These are phyloP conservation scores for Neofusicoccum parvum DNA, from an alignment of 2,329 filamentous ascomycete genomes.

Conservation along the genomic window DNA sequence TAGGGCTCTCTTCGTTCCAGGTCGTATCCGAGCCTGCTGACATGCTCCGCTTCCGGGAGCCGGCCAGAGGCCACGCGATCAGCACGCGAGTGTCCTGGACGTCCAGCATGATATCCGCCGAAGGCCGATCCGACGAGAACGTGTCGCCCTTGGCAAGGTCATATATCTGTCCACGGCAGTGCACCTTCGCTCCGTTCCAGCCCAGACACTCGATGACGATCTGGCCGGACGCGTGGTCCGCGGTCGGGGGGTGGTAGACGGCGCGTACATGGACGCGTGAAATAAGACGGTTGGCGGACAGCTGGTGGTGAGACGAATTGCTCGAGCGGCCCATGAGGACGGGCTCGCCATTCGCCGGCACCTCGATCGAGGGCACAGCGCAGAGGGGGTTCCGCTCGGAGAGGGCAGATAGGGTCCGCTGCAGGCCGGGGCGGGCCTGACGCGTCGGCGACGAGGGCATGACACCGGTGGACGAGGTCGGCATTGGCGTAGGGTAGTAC, in stretches of 20 bases:
- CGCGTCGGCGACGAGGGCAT: conserved; percentile 75
- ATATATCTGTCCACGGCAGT: conserved; percentile 85
- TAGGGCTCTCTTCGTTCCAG: conserved; percentile 60
- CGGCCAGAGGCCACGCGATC: conserved; percentile 76
- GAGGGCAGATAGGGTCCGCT: conserved; percentile 64
- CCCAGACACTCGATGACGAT: conserved; percentile 90
- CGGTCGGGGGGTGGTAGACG: conserved; percentile 71
- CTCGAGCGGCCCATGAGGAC: conserved; percentile 90
- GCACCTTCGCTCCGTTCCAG: conserved; percentile 93
- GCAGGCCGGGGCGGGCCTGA: conserved; percentile 52
- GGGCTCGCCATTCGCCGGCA: conserved; percentile 78
- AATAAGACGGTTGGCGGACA: conserved; percentile 88
- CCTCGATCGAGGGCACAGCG: conserved; percentile 77
- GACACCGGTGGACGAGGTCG: conserved; percentile 91
- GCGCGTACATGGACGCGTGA: conserved; percentile 93
- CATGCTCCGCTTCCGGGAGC: conserved; percentile 11
- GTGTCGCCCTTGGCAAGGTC: conserved; percentile 85
- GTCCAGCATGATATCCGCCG: conserved; percentile 89
- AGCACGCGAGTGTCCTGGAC: conserved; percentile 91
- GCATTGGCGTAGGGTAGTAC: conserved; percentile 86
- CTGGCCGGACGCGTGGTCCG: conserved; percentile 70
- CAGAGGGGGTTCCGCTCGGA: conserved; percentile 84
- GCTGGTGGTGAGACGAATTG: conserved; percentile 92
- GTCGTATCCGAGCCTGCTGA: conserved; percentile 61
- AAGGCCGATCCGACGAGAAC: conserved; percentile 86